A percentile compares a stretch with the other conserved stretches of the same genome.
Evolutionary conservation across 208 protist genomes (phyloP).

Genomic region (Leishmania lainsoni): DNA sequence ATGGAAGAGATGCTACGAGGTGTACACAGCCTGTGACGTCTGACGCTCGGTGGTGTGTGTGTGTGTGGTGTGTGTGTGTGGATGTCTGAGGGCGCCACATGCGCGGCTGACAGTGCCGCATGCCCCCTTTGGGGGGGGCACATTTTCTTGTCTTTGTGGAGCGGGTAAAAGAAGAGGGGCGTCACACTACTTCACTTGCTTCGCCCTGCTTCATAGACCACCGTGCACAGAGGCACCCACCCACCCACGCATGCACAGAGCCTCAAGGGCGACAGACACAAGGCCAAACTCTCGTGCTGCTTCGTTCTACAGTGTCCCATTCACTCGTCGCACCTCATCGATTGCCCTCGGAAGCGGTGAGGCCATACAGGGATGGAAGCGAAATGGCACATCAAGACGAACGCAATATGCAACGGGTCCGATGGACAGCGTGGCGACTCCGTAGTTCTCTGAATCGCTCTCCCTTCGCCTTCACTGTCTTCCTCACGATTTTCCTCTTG

Average conservation of each 20-base stretch:
- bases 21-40: slow-evolving; percentile 15
- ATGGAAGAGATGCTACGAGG: slow-evolving; percentile 19
- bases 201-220: background rate
- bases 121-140: background rate
- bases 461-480: background rate
- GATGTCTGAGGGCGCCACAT: too few relatives aligned
- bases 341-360: background rate
- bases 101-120: too few relatives aligned
- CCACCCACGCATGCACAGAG: background rate
- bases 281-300: too few relatives aligned
- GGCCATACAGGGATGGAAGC: background rate
- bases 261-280: background rate
- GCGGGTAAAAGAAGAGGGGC: background rate
- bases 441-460: background rate
- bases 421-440: background rate
- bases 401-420: background rate
- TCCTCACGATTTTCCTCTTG: background rate
- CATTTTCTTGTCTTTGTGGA: background rate
- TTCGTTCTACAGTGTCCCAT: too few relatives aligned
- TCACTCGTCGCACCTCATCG: background rate
- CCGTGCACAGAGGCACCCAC: background rate
- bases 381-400: background rate
- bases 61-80: background rate
- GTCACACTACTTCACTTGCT: background rate
- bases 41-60: too few relatives aligned